Percentiles rank a stretch among this genome's conserved stretches.
phyloP scores from a whole-genome alignment of 2,329 filamentous ascomycete genomes.

The Blastomyces parvus region DNA sequence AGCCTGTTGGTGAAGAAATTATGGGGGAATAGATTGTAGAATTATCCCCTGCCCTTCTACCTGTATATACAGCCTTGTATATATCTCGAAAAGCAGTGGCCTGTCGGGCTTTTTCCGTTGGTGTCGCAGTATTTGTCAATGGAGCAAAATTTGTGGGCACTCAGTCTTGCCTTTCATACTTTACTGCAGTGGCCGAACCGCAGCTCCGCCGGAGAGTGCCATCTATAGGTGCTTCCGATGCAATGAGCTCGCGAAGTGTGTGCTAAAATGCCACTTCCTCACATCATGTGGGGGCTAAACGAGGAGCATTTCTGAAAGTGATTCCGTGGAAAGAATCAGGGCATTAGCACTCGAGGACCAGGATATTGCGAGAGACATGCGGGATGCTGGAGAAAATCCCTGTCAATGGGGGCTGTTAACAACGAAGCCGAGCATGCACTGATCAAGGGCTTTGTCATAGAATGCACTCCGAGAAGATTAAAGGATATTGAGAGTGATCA shows the following conservation, averaged over 20 bases:
- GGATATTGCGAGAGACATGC: background rate
- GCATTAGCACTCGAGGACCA: background rate
- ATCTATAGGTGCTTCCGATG: background rate
- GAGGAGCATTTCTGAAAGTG: background rate
- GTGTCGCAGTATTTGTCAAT: background rate
- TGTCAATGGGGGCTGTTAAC: background rate
- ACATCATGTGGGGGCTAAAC: background rate
- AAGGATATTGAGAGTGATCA: too few species aligned
- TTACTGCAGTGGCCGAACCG: background rate
- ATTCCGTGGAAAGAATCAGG: too few species aligned
- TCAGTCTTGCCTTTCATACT: background rate
- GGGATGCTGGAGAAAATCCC: background rate
- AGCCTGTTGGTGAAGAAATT: background rate
- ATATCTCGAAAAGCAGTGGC: background rate
- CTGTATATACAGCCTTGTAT: background rate
- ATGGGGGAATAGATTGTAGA: background rate
- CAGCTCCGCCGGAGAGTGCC: background rate
- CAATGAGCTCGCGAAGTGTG: background rate
- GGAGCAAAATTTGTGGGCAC: background rate
- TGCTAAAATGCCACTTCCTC: background rate
- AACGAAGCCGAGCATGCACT: too few species aligned
- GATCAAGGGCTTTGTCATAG: background rate
- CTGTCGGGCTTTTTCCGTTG: background rate
- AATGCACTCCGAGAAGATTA: background rate
- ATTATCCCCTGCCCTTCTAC: background rate